Conservation (phyloP, 768 basidiomycete species). For the Galerina sulciceps region DNA sequence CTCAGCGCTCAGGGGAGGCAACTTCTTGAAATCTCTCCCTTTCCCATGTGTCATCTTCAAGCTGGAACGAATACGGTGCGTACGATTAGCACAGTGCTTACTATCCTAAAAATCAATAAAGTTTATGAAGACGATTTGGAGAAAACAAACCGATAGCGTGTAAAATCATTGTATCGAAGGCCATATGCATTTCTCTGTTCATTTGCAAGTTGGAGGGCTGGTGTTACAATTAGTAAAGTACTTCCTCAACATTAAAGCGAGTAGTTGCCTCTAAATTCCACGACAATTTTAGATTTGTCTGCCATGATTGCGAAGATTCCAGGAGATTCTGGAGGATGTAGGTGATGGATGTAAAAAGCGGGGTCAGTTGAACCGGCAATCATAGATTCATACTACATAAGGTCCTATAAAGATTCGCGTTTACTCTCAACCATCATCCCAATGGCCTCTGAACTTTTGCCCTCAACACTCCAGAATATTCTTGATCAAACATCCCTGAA, state of each 20-base stretch:
- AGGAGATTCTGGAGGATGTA: conserved; percentile 7
- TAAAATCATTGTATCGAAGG: conserved; percentile 86
- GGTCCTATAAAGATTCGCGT: too few relatives aligned
- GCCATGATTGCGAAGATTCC: conserved; percentile 30
- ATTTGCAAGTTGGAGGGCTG: conserved; percentile 84
- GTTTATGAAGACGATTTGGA: neutral
- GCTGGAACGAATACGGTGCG: conserved; percentile 83
- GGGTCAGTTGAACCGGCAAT: too few relatives aligned
- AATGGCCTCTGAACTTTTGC: conserved; percentile 53
- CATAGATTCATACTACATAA: neutral
- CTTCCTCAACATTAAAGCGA: neutral
- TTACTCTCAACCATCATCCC: conserved; percentile 26
- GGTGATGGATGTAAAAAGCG: too few relatives aligned
- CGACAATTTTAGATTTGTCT: conserved; percentile 22
- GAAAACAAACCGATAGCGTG: conserved; percentile 72
- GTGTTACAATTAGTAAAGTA: neutral
- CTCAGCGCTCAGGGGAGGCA: conserved; percentile 69
- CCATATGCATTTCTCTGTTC: conserved; percentile 92
- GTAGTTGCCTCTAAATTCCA: conserved; percentile 40
- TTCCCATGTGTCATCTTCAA: conserved; percentile 89
- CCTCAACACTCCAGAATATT: conserved; percentile 91
- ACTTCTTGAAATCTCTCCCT: conserved; percentile 88
- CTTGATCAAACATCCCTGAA: conserved; percentile 92
- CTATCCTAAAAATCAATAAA: conserved; percentile 27
- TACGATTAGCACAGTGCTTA: conserved; percentile 90